These are phyloP conservation scores for Ottelia alismoides DNA, from an alignment of 106 monocot species.

Conservation along the genomic window DNA sequence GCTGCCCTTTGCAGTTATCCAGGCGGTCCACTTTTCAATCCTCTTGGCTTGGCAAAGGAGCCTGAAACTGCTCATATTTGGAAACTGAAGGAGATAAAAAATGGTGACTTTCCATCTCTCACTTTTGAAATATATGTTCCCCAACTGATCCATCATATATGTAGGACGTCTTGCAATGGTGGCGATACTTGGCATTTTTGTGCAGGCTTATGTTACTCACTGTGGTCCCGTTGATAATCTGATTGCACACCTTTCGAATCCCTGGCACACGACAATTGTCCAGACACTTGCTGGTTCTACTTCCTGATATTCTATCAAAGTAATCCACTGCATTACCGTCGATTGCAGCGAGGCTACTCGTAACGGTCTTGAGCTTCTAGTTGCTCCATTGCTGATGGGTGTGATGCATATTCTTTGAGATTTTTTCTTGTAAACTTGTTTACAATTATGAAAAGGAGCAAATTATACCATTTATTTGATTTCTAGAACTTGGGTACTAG, in stretches of 20 bases:
- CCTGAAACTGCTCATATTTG: conserved; percentile 30
- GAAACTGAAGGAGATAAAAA: conserved; percentile 92
- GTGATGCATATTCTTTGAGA: no score
- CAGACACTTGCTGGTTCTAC: conserved; percentile 41
- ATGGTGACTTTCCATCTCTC: conserved; percentile 19
- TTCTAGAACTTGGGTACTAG: no score
- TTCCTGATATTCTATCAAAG: no score
- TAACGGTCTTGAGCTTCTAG: no score
- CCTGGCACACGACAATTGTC: conserved; percentile 57
- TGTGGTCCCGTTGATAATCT: conserved; percentile 75
- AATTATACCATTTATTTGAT: no score
- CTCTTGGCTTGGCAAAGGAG: conserved; percentile 71
- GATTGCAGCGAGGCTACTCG: no score
- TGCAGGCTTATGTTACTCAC: conserved; percentile 63
- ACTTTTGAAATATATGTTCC: background rate
- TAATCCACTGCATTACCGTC: no score
- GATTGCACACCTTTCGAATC: conserved; percentile 51
- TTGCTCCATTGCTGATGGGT: no score
- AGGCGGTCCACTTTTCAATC: conserved; percentile 70
- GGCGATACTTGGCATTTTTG: conserved; percentile 69
- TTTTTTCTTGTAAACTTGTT: no score
- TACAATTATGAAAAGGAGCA: no score
- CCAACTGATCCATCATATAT: background rate
- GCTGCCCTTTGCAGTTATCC: conserved; percentile 54
- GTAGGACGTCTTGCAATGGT: conserved; percentile 77